phyloP scores from a whole-genome alignment of 2,329 filamentous ascomycete species.

The Fusarium nanum region DNA sequence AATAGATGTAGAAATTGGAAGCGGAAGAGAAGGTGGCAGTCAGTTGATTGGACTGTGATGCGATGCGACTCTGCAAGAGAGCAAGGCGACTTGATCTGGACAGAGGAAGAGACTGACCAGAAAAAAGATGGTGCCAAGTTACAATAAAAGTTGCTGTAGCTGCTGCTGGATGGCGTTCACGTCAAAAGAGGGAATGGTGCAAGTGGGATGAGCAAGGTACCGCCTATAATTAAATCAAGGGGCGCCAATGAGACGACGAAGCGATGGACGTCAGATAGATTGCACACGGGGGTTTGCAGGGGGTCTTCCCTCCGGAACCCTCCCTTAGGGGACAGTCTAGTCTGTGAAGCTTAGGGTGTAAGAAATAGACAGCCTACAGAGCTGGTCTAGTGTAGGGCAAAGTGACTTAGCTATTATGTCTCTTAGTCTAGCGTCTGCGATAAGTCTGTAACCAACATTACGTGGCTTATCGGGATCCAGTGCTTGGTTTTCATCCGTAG shows the following conservation, averaged over 20 bases:
- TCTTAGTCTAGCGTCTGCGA: background rate
- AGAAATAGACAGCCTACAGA: background rate
- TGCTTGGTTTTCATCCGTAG: background rate
- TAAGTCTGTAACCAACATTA: constrained; percentile 30
- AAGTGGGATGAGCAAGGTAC: constrained; percentile 28
- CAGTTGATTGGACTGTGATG: background rate
- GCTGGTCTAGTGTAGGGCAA: rapidly evolving
- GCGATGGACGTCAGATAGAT: constrained; percentile 32
- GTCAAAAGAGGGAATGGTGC: constrained; percentile 32
- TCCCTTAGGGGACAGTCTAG: background rate
- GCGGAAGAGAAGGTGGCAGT: background rate
- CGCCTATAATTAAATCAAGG: constrained; percentile 40
- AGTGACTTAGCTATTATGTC: background rate
- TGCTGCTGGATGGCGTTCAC: constrained; percentile 20
- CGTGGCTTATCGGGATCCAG: constrained; percentile 21
- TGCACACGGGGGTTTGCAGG: constrained; percentile 28
- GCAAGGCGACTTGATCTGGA: background rate
- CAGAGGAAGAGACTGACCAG: background rate
- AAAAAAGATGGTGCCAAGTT: constrained; percentile 25
- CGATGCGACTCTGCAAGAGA: background rate
- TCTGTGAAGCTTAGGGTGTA: background rate
- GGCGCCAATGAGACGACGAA: constrained; percentile 31
- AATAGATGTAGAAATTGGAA: background rate
- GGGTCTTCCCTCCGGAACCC: constrained; percentile 8
- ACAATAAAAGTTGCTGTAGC: constrained; percentile 20